A percentile compares a stretch with the other conserved stretches of the same genome.
phyloP scores from a whole-genome alignment of 208 protist genomes.

The Angomonas deanei region DNA sequence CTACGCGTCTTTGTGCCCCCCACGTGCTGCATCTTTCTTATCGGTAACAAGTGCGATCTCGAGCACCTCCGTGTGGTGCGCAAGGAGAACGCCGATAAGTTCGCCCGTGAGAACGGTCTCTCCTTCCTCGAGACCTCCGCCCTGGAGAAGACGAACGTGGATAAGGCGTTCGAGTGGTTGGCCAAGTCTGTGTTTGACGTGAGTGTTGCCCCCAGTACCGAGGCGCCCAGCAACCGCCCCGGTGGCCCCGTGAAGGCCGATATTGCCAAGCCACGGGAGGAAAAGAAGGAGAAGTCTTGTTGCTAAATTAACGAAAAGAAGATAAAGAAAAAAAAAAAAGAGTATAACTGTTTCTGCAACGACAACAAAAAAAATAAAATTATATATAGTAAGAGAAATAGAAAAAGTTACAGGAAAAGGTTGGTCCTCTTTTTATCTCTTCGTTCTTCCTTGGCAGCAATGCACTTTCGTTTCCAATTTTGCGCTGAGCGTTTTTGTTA shows the following conservation, averaged over 20 bases:
- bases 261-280: constrained; percentile 25
- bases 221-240: constrained; percentile 24
- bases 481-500: no score
- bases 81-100: constrained; percentile 93
- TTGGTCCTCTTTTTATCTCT: no score
- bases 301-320: constrained; percentile 43
- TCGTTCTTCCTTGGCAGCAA: no score
- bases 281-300: constrained; percentile 29
- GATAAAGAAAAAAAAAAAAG: constrained; percentile 15
- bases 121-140: constrained; percentile 88
- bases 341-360: not conserved
- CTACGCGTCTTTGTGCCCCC: constrained; percentile 94
- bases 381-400: not conserved
- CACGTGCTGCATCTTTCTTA: constrained; percentile 97
- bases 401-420: constrained; percentile 3
- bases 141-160: constrained; percentile 97
- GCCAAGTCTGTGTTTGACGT: constrained; percentile 92
- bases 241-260: constrained; percentile 20
- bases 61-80: constrained; percentile 90
- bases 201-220: constrained; percentile 56
- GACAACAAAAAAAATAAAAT: not conserved
- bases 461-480: no score
- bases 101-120: constrained; percentile 91
- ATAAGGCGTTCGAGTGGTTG: constrained; percentile 98
- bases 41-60: constrained; percentile 98